Evolutionary conservation across 2,329 filamentous ascomycete species (phyloP), one percentile per base, ranked within the genome.

Genomic region (Colletotrichum endophyticum): DNA sequence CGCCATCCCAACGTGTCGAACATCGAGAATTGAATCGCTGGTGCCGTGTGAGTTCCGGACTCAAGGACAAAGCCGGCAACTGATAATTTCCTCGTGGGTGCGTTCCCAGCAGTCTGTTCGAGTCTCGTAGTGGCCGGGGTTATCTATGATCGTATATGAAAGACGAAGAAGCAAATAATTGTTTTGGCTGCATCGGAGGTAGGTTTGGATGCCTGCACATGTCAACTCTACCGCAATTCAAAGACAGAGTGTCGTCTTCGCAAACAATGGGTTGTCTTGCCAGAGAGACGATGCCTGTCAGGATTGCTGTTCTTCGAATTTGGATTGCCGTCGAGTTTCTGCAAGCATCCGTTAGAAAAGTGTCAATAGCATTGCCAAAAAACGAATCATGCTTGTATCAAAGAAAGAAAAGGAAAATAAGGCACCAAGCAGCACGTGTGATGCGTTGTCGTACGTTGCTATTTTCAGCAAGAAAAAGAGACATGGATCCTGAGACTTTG

Each of bases 291-390:
- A 15, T 39, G 36, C 4, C 16, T 39, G 36, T 19, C 16, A 16
- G 36, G 36, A 11, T 64, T 32, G 70, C 39, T 8, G 22, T 53
- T 5, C 6, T 34, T 32, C 19, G 32, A 59, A 27, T 61, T 36
- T 22, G 73, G 62, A 39, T 56, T 76, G 56, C 30, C 73, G 73
- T 39, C 27, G 66, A 6, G 69, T 68, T n/a, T 76, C 70, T 11
- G 68, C 32, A 36, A 63, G 36, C 36, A 39, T 39, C 36, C 16
- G 36, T 19, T 9, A 39, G 8, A 39, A 39, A 39, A 39, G 16
- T 39, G 8, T 39, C 36, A 39, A 19, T 39, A 39, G 16, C 36
- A 39, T 39, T 39, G 36, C 36, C 36, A 39, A 19, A 56, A 4
- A 36, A 32, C 15, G 32, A 27, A 32, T 3, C 15, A 32, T 30